phyloP scores from a whole-genome alignment of 1,139 yeast species.

The Suhomyces coccinellae region DNA sequence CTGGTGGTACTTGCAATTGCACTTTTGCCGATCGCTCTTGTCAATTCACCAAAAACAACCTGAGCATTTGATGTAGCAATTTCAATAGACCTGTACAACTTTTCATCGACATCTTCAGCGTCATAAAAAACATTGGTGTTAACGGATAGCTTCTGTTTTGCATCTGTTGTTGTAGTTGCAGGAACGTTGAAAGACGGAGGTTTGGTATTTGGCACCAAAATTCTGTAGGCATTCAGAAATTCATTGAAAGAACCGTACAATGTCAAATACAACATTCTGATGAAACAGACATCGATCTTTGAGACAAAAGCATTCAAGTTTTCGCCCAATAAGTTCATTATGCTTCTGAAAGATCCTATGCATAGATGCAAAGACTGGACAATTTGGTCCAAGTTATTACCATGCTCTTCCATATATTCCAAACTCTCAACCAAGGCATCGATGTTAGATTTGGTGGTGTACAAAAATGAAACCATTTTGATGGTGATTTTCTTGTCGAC shows the following conservation, averaged over 20 bases:
- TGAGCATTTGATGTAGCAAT: slow-evolving; percentile 78
- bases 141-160: slow-evolving; percentile 29
- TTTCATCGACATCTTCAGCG: slow-evolving; percentile 65
- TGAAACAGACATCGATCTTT: slow-evolving; percentile 64
- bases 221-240: slow-evolving; percentile 67
- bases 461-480: slow-evolving; percentile 56
- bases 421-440: slow-evolving; percentile 60
- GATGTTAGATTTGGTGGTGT: slow-evolving; percentile 57
- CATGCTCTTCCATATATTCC: slow-evolving; percentile 54
- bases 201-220: slow-evolving; percentile 40
- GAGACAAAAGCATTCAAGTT: slow-evolving; percentile 50
- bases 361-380: slow-evolving; percentile 34
- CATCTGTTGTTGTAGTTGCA: slow-evolving; percentile 16
- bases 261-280: slow-evolving; percentile 71
- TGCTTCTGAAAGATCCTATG: slow-evolving; percentile 51
- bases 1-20: slow-evolving; percentile 54
- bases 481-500: slow-evolving; percentile 61
- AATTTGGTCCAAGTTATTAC: slow-evolving; percentile 32
- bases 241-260: slow-evolving; percentile 76
- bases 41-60: slow-evolving; percentile 74
- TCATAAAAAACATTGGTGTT: slow-evolving; percentile 29
- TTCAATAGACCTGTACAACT: slow-evolving; percentile 70
- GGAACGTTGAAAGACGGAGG: slow-evolving; percentile 13
- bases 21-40: slow-evolving; percentile 71
- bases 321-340: slow-evolving; percentile 49